A percentile compares a stretch with the other conserved stretches of the same genome.
phyloP scores from a whole-genome alignment of 2,329 filamentous ascomycete species.

The Tothia fuscella region DNA sequence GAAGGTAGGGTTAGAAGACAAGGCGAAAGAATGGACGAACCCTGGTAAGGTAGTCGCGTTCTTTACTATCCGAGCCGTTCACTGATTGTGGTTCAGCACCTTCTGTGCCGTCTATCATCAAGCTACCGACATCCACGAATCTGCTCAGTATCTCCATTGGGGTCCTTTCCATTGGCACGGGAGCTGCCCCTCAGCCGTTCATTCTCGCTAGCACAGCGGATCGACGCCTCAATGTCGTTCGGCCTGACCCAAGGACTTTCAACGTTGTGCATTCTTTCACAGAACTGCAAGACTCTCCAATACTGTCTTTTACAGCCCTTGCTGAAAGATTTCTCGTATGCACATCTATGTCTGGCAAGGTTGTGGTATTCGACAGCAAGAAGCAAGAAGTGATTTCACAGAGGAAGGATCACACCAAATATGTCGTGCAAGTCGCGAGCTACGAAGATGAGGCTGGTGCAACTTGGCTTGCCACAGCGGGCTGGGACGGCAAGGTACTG shows the following conservation, averaged over 20 bases:
- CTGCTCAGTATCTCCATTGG: constrained; percentile 39
- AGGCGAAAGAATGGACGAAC: constrained; percentile 31
- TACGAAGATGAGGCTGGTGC: constrained; percentile 22
- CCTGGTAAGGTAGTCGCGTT: constrained; percentile 28
- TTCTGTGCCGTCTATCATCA: constrained; percentile 29
- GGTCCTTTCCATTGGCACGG: constrained; percentile 7
- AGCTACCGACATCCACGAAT: constrained; percentile 38
- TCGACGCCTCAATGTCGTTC: constrained; percentile 35
- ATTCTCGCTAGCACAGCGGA: constrained; percentile 26
- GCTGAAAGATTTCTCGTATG: constrained; percentile 35
- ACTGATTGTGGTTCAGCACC: constrained; percentile 28
- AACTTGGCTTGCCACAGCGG: constrained; percentile 42
- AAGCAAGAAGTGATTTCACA: constrained; percentile 30
- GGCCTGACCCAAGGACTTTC: constrained; percentile 22
- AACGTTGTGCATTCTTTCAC: constrained; percentile 25
- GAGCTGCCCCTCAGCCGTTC: constrained; percentile 14
- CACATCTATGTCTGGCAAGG: constrained; percentile 47
- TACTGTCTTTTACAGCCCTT: constrained; percentile 39
- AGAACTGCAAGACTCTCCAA: constrained; percentile 38
- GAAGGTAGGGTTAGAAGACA: constrained; percentile 37
- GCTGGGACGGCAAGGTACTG: constrained; percentile 47
- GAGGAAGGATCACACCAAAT: constrained; percentile 47
- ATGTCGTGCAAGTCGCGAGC: constrained; percentile 40
- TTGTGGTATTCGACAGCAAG: constrained; percentile 35
- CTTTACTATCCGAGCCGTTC: not conserved